Conservation (phyloP, 306 rosid species). For the Mimosa bimucronata region DNA sequence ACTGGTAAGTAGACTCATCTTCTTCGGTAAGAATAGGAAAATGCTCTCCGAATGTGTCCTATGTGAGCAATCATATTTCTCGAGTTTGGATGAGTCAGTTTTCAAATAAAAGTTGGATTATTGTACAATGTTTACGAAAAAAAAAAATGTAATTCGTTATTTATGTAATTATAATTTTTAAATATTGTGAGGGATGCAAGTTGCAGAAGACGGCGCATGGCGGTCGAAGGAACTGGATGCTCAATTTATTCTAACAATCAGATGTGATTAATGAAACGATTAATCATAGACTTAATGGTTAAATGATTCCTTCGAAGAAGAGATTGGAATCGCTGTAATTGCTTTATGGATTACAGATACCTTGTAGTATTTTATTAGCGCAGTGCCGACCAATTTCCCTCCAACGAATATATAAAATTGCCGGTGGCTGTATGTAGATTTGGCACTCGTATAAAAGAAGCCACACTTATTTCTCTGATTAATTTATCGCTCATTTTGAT, state of each 20-base stretch:
- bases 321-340: background rate
- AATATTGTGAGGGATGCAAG: background rate
- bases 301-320: background rate
- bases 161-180: too few relatives aligned
- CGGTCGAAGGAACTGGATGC: background rate
- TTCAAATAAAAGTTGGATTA: too few relatives aligned
- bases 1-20: too few relatives aligned
- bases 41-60: too few relatives aligned
- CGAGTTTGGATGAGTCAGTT: too few relatives aligned
- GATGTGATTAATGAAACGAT: background rate
- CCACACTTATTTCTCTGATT: background rate
- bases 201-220: background rate
- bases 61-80: too few relatives aligned
- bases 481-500: background rate
- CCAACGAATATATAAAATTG: background rate
- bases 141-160: too few relatives aligned
- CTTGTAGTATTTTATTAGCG: background rate
- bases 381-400: background rate
- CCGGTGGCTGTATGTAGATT: background rate
- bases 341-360: background rate
- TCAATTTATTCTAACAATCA: background rate
- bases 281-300: background rate
- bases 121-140: too few relatives aligned
- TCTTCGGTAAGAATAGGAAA: too few relatives aligned
- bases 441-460: background rate